These are phyloP conservation scores for Penicillium crystallinum DNA, from an alignment of 495 filamentous ascomycete species.

Conservation along the genomic window DNA sequence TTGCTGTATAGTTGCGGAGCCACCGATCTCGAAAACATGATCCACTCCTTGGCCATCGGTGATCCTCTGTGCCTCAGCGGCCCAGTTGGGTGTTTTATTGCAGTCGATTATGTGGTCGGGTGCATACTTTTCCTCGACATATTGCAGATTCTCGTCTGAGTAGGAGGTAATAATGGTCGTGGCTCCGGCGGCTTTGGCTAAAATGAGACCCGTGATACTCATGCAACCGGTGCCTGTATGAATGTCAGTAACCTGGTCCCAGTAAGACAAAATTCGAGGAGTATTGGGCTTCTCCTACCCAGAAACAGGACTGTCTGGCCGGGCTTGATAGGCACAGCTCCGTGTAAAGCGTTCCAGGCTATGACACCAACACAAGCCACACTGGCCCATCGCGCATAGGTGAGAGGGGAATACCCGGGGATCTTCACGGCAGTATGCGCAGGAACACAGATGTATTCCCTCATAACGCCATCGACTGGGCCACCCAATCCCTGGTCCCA, in stretches of 20 bases:
- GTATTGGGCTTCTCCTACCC: constrained; percentile 36
- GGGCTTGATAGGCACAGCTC: constrained; percentile 42
- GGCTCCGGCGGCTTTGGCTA: constrained; percentile 71
- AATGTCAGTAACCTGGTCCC: not conserved
- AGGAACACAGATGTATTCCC: constrained; percentile 57
- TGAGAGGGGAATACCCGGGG: constrained; percentile 53
- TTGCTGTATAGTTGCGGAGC: constrained; percentile 50
- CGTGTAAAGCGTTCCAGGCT: constrained; percentile 71
- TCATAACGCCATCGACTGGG: constrained; percentile 56
- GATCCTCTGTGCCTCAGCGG: constrained; percentile 54
- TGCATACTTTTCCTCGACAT: not conserved
- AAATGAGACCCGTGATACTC: constrained; percentile 63
- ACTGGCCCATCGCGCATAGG: constrained; percentile 51
- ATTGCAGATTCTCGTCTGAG: not conserved
- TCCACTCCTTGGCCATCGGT: constrained; percentile 56
- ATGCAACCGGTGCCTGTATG: constrained; percentile 60
- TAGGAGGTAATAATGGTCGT: constrained; percentile 42
- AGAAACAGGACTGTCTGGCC: constrained; percentile 64
- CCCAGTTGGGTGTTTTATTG: constrained; percentile 50
- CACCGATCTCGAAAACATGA: constrained; percentile 61
- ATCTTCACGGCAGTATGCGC: constrained; percentile 56
- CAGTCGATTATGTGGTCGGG: not conserved
- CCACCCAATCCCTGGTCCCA: constrained; percentile 56
- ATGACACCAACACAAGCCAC: constrained; percentile 57
- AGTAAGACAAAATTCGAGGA: not conserved